Conservation (phyloP, 192 early-diverging fungal species). For the Backusella morwellensis region DNA sequence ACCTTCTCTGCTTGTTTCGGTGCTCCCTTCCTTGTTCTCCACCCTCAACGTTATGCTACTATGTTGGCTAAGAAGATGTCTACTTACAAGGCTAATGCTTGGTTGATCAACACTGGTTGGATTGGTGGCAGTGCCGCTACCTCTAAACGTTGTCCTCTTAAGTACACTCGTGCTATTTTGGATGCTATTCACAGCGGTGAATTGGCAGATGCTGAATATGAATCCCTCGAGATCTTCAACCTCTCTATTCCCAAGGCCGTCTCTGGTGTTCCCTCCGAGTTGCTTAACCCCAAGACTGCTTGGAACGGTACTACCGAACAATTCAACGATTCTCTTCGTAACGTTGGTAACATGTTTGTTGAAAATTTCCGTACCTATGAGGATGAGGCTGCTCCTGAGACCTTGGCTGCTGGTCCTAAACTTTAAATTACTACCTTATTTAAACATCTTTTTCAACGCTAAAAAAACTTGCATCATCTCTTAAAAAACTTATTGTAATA, state of each 20-base stretch:
- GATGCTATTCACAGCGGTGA: constrained; percentile 96
- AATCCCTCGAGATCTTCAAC: constrained; percentile 86
- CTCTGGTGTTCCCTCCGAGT: constrained; percentile 74
- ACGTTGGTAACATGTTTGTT: constrained; percentile 83
- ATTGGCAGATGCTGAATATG: constrained; percentile 81
- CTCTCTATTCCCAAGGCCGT: constrained; percentile 81
- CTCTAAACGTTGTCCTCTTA: constrained; percentile 91
- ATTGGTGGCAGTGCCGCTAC: constrained; percentile 89
- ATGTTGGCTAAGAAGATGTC: constrained; percentile 97
- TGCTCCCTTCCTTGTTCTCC: constrained; percentile 96
- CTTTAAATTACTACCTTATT: constrained; percentile 22
- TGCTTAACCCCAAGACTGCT: constrained; percentile 84
- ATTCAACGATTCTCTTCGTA: constrained; percentile 63
- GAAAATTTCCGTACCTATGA: constrained; percentile 89
- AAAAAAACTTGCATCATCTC: not conserved
- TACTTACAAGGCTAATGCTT: constrained; percentile 79
- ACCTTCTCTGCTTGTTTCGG: constrained; percentile 95
- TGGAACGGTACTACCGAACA: constrained; percentile 77
- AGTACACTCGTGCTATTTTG: constrained; percentile 97
- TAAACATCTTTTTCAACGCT: not conserved
- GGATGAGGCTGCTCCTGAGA: constrained; percentile 71
- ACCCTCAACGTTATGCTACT: constrained; percentile 93
- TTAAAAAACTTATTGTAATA: not conserved
- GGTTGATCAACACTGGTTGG: constrained; percentile 98
- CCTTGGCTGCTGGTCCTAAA: constrained; percentile 70